Percentiles rank a stretch among this genome's conserved stretches.
These are phyloP conservation scores for Raphanus hybrid DNA, from an alignment of 441 rosid genomes.

Conservation along the genomic window DNA sequence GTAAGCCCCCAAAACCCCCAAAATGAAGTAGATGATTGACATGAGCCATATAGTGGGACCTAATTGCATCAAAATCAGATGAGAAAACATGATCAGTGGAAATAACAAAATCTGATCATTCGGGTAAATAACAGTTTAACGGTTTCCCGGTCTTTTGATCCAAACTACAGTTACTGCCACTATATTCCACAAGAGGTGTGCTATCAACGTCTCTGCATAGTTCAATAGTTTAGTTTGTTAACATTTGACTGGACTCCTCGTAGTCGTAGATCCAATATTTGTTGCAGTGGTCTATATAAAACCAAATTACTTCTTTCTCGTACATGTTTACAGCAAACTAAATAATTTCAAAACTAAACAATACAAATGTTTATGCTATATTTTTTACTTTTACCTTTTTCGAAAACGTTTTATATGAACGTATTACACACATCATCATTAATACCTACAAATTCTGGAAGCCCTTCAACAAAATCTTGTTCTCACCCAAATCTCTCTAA, in stretches of 20 bases:
- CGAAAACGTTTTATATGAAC: too few species aligned
- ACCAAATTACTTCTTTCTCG: too few species aligned
- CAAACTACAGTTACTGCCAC: slow-evolving; percentile 87
- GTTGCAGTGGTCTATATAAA: slow-evolving; percentile 1
- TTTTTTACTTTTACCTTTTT: too few species aligned
- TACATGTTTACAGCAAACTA: too few species aligned
- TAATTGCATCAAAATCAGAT: slow-evolving; percentile 41
- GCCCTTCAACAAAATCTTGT: too few species aligned
- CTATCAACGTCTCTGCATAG: slow-evolving; percentile 64
- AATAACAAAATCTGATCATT: slow-evolving; percentile 16
- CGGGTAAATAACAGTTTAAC: not conserved
- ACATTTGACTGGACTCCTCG: slow-evolving; percentile 2
- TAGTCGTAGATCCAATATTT: not conserved
- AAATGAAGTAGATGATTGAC: slow-evolving; percentile 82
- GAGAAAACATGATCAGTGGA: slow-evolving; percentile 3
- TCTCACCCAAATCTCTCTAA: too few species aligned
- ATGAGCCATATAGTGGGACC: slow-evolving; percentile 96
- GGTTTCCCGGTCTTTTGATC: slow-evolving; percentile 88
- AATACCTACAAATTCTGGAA: too few species aligned
- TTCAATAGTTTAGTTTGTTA: not conserved
- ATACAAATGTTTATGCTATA: too few species aligned
- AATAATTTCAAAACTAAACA: too few species aligned
- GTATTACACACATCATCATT: too few species aligned
- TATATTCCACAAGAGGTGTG: slow-evolving; percentile 86
- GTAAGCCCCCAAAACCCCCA: slow-evolving; percentile 91